Evolutionary conservation across 1,139 yeast genomes (phyloP), one percentile per base, ranked within the genome.

Genomic region (Taphrina sp.): DNA sequence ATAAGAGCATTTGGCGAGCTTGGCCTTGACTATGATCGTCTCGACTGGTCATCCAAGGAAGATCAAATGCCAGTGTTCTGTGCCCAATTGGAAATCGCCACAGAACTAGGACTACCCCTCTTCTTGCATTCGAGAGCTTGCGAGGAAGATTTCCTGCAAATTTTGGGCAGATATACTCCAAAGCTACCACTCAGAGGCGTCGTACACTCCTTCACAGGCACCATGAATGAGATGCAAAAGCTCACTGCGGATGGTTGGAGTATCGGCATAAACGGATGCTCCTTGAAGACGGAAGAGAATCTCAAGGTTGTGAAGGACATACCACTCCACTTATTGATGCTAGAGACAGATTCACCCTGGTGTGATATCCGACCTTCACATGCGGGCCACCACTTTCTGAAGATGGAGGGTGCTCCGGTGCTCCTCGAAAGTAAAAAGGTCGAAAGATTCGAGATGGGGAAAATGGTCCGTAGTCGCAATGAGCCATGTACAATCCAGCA

Each of bases 171-270:
- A 1, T 80, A 76, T 60, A 64, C 87, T 1, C 42, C 56, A 5
- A 43, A 51, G 31, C 60, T 69, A 22, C 68, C 69, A 1, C 69
- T 71, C 7, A 76, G 78, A 37, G 87, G 90, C 5, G 94, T 92
- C 2, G 94, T 92, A 1, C 99, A 94, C 68, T 89, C 97, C 0
- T 92, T 90, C 68, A 90, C 98, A 0, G 99, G 96, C 2, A 74
- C 90, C 0, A 61, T 70, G n/a, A 78, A 74, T 7, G 96, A 89
- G 61, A 65, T 77, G 67, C 59, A 68, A 23, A 73, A 73, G 53
- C 64, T 88, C 24, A 68, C 86, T 17, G 72, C 71, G 0, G 67
- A 81, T 52, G 88, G 87, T 0, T 77, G 88, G 56, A 85, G 74
- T 61, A 79, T 92, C 54, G 90, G 97, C 37, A 74, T 92, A 61